Conservation (phyloP, 352 stramenopile species). For the Blastocystis sp. region DNA sequence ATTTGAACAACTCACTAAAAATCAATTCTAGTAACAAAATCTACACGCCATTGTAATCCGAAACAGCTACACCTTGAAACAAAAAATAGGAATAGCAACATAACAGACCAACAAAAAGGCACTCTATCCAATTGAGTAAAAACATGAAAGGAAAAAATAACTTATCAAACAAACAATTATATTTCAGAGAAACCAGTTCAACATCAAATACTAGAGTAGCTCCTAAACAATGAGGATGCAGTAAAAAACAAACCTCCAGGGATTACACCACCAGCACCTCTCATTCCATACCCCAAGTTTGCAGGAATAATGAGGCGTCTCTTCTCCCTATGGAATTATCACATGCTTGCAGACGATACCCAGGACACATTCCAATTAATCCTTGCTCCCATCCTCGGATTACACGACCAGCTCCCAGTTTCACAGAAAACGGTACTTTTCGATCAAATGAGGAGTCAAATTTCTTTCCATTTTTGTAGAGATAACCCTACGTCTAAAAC, state of each 20-base stretch:
- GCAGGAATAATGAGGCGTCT: slow-evolving; percentile 64
- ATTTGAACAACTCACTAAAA: no score
- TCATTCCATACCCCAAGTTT: slow-evolving; percentile 64
- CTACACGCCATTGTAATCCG: no score
- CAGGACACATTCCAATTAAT: slow-evolving; percentile 62
- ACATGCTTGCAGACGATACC: neutral
- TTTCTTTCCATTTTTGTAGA: slow-evolving; percentile 66
- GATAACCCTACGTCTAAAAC: slow-evolving; percentile 23
- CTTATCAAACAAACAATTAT: neutral
- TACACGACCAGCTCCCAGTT: slow-evolving; percentile 64
- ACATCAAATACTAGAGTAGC: slow-evolving; percentile 66
- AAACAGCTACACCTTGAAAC: no score
- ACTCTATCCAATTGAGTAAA: no score
- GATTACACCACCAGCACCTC: slow-evolving; percentile 63
- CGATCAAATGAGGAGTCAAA: slow-evolving; percentile 67
- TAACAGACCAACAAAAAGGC: no score
- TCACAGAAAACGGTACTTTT: slow-evolving; percentile 66
- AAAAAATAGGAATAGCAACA: no score
- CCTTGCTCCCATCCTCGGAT: slow-evolving; percentile 64
- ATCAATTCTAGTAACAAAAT: no score
- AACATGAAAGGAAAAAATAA: neutral
- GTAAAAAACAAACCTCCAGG: slow-evolving; percentile 6
- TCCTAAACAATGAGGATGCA: slow-evolving; percentile 44
- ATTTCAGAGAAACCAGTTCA: slow-evolving; percentile 65
- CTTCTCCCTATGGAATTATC: slow-evolving; percentile 61